Evolutionary conservation across 352 stramenopile genomes (phyloP).

Genomic region (Salisapilia sapeloensis): DNA sequence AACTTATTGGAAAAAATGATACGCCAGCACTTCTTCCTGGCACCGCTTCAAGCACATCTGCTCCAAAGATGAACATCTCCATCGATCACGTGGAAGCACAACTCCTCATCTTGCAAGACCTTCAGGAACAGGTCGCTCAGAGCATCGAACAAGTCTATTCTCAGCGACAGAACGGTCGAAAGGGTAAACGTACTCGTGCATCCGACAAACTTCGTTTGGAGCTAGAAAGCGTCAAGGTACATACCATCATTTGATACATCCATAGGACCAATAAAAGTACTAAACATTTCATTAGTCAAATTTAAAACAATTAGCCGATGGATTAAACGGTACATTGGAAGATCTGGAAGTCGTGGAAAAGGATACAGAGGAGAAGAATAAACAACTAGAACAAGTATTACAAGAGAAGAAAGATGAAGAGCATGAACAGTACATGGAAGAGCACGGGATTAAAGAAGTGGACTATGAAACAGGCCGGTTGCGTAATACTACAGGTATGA

Average conservation of each 20-base stretch:
- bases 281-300: conserved; percentile 9
- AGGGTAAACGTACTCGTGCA: conserved; percentile 11
- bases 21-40: too few species aligned
- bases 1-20: too few species aligned
- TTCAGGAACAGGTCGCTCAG: conserved; percentile 46
- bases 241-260: not conserved
- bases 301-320: conserved; percentile 42
- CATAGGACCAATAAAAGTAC: too few species aligned
- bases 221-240: conserved; percentile 16
- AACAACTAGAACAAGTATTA: conserved; percentile 60
- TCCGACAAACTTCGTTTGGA: conserved; percentile 14
- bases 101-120: conserved; percentile 49
- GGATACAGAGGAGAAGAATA: conserved; percentile 58
- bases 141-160: conserved; percentile 31
- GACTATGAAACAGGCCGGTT: conserved; percentile 74
- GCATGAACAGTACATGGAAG: conserved; percentile 59
- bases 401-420: conserved; percentile 62
- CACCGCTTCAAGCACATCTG: too few species aligned
- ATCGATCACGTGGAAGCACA: conserved; percentile 68
- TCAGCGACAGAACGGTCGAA: conserved; percentile 8
- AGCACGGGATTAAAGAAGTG: conserved; percentile 60
- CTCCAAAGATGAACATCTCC: conserved; percentile 19
- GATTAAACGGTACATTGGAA: conserved; percentile 53
- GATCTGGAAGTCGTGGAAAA: conserved; percentile 74
- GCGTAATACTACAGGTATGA: conserved; percentile 37